These are phyloP conservation scores for Dioscorea cayenensis DNA, from an alignment of 116 monocot species.

Conservation along the genomic window DNA sequence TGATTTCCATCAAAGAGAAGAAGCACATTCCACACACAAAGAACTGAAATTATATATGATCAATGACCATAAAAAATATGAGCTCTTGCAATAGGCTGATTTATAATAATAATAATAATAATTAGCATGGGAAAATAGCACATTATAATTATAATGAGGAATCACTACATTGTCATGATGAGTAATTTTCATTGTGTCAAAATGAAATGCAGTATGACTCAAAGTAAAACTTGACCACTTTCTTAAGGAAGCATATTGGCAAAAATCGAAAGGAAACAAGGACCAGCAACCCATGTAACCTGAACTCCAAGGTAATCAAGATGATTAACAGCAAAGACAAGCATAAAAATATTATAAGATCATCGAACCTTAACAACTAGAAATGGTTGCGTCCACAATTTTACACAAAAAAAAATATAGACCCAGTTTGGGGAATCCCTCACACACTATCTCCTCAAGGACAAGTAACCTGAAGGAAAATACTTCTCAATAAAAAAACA, in stretches of 20 bases:
- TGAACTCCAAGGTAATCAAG: conserved; percentile 92
- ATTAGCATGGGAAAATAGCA: not conserved
- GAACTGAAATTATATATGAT: conserved; percentile 66
- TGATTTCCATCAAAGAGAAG: conserved; percentile 97
- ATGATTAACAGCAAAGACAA: conserved; percentile 70
- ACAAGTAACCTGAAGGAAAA: conserved; percentile 58
- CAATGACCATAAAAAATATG: not conserved
- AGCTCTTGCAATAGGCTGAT: no score
- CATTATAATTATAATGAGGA: not conserved
- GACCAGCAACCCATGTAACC: conserved; percentile 88
- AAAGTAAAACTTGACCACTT: conserved; percentile 78
- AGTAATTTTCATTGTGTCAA: not conserved
- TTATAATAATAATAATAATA: no score
- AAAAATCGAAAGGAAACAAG: conserved; percentile 97
- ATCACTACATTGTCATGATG: not conserved
- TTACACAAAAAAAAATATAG: not conserved
- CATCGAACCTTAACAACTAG: not conserved
- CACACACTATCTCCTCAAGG: conserved; percentile 71
- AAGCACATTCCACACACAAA: conserved; percentile 94
- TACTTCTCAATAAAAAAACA: not conserved
- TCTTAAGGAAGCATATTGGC: conserved; percentile 99
- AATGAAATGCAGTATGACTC: not conserved
- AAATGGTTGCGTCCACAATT: not conserved
- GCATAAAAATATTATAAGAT: not conserved
- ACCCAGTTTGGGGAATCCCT: conserved; percentile 92